These are phyloP conservation scores for Sclerospora graminicola DNA, from an alignment of 352 stramenopile genomes.

Conservation along the genomic window DNA sequence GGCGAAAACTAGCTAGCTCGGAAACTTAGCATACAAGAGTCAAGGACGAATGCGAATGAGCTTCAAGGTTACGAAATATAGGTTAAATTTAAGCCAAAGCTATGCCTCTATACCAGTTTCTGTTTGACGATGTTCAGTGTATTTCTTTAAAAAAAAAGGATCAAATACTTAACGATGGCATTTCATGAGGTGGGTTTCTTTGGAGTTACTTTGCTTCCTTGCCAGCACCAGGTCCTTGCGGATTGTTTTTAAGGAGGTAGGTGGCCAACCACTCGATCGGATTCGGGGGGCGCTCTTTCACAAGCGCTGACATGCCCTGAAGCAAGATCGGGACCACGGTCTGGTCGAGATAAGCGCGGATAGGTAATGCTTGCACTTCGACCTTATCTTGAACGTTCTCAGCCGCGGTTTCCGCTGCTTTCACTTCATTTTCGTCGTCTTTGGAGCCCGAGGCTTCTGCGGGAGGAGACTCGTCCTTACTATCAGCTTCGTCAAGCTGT, in stretches of 20 bases:
- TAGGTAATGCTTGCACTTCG: slow-evolving; percentile 89
- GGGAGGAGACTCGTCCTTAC: slow-evolving; percentile 13
- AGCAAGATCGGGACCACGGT: slow-evolving; percentile 97
- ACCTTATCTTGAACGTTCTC: slow-evolving; percentile 82
- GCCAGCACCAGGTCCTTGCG: slow-evolving; percentile 57
- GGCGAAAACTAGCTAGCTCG: slow-evolving; percentile 28
- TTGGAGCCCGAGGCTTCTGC: slow-evolving; percentile 17
- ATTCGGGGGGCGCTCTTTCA: slow-evolving; percentile 95
- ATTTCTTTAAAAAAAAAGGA: slow-evolving; percentile 11
- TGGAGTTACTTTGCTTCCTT: slow-evolving; percentile 47
- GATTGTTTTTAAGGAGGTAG: slow-evolving; percentile 97
- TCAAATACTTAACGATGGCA: slow-evolving; percentile 3
- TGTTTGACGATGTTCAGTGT: no score
- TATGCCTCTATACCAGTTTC: no score
- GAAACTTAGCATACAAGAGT: background rate
- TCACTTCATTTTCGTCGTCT: slow-evolving; percentile 24
- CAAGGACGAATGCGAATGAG: no score
- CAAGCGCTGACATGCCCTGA: slow-evolving; percentile 95
- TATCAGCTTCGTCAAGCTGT: slow-evolving; percentile 8
- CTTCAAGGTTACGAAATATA: no score
- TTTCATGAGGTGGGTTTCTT: slow-evolving; percentile 5
- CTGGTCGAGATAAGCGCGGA: slow-evolving; percentile 96
- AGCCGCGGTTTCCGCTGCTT: slow-evolving; percentile 59
- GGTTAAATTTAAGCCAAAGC: no score
- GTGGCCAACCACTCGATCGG: slow-evolving; percentile 94